phyloP scores from a whole-genome alignment of 768 basidiomycete genomes.

The Tulasnella sp. region DNA sequence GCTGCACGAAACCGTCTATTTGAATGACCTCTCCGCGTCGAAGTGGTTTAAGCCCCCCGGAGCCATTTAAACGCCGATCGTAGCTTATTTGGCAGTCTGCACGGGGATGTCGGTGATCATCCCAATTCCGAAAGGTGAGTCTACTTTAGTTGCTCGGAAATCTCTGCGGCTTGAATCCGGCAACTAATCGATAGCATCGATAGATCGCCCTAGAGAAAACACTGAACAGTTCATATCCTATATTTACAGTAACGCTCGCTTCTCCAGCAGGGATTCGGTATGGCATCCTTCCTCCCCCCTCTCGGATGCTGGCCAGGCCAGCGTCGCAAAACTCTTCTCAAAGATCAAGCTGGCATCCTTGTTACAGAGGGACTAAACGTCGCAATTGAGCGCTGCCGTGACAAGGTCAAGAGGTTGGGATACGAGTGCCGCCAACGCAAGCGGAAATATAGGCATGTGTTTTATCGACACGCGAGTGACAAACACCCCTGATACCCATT shows the following conservation, averaged over 20 bases:
- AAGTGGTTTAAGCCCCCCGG: background rate
- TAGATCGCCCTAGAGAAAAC: background rate
- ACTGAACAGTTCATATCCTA: background rate
- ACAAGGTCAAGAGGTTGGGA: slow-evolving; percentile 40
- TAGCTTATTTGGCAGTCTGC: background rate
- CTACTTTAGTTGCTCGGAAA: background rate
- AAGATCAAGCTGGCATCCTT: slow-evolving; percentile 31
- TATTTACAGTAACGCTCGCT: background rate
- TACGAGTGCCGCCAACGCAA: slow-evolving; percentile 42
- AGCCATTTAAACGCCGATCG: background rate
- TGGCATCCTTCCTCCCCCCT: background rate
- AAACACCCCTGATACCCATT: background rate
- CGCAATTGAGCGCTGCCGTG: slow-evolving; percentile 41
- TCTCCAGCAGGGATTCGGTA: background rate
- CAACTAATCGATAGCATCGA: background rate
- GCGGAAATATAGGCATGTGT: slow-evolving; percentile 42
- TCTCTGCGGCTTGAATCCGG: background rate
- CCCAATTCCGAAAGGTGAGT: background rate
- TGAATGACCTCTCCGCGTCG: background rate
- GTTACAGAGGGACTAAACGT: slow-evolving; percentile 41
- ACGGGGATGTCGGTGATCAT: no score
- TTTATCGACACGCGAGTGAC: background rate
- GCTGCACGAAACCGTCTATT: background rate
- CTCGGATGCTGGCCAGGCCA: background rate
- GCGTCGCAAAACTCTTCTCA: background rate